These are phyloP conservation scores for Teratosphaeriaceae sp. DNA, from an alignment of 2,329 filamentous ascomycete species.

Conservation along the genomic window DNA sequence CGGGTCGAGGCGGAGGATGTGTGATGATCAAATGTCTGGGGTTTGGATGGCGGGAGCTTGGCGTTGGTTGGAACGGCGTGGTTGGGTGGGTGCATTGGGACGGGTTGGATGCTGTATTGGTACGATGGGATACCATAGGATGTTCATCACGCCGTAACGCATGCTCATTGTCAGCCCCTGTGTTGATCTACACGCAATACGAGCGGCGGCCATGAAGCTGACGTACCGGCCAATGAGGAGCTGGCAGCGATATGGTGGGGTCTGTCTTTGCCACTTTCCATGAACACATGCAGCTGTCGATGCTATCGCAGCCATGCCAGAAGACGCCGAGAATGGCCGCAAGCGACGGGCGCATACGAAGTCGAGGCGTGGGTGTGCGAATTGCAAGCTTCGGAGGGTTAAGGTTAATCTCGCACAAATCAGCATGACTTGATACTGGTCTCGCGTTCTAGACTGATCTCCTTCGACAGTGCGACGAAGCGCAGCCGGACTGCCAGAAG, in stretches of 20 bases:
- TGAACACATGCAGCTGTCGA: too few relatives aligned
- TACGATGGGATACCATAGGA: not conserved
- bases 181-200: not conserved
- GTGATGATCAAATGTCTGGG: slow-evolving; percentile 12
- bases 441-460: not conserved
- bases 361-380: slow-evolving; percentile 48
- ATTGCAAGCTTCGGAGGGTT: slow-evolving; percentile 50
- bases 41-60: too few relatives aligned
- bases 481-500: slow-evolving; percentile 42
- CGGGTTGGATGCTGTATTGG: slow-evolving; percentile 69
- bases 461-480: slow-evolving; percentile 48
- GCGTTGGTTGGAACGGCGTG: too few relatives aligned
- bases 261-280: not conserved
- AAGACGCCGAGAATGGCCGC: slow-evolving; percentile 4
- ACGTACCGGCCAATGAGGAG: too few relatives aligned
- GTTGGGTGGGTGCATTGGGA: slow-evolving; percentile 92
- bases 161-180: too few relatives aligned
- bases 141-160: too few relatives aligned
- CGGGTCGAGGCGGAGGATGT: slow-evolving; percentile 83
- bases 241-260: not conserved
- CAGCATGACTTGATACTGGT: not conserved
- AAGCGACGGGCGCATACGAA: slow-evolving; percentile 41
- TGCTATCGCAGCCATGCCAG: not conserved
- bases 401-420: slow-evolving; percentile 35
- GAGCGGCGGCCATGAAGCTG: not conserved